Conservation (phyloP, 371 early-diverging fungal species). For the Saksenaea oblongispora region DNA sequence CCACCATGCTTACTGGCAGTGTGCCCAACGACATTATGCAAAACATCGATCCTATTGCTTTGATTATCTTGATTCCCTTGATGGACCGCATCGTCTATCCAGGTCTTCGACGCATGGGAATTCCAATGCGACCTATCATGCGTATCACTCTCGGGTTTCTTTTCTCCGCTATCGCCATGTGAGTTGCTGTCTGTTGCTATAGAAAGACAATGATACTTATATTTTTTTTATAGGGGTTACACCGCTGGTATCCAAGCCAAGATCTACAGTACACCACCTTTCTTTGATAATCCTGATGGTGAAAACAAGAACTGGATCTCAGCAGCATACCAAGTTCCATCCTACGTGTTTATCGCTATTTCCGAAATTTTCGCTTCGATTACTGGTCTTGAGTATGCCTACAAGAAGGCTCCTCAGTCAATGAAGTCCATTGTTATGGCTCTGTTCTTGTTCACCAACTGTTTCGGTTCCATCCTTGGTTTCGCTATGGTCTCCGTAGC, state of each 20-base stretch:
- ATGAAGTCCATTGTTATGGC: conserved; percentile 82
- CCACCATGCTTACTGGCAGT: conserved; percentile 67
- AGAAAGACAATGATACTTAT: neutral
- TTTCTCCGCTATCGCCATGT: conserved; percentile 62
- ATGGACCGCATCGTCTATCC: conserved; percentile 74
- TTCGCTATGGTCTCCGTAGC: conserved; percentile 68
- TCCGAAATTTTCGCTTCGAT: conserved; percentile 73
- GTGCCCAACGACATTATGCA: conserved; percentile 65
- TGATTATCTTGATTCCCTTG: conserved; percentile 71
- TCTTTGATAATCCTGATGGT: conserved; percentile 25
- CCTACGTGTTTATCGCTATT: conserved; percentile 61
- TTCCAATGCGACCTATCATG: conserved; percentile 64
- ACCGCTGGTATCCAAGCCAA: conserved; percentile 67
- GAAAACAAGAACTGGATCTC: conserved; percentile 49
- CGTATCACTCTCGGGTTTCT: conserved; percentile 74
- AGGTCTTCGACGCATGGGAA: conserved; percentile 55
- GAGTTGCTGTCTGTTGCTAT: neutral
- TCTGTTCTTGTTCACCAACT: conserved; percentile 71
- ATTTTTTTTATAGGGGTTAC: conserved; percentile 35
- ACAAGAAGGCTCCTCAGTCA: conserved; percentile 73
- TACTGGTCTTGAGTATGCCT: conserved; percentile 81
- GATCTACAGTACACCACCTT: conserved; percentile 54
- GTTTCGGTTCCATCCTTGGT: conserved; percentile 64
- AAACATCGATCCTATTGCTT: conserved; percentile 62
- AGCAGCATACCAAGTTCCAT: conserved; percentile 67